Conservation (phyloP, 331 rosid species). For the Quercus tomentella region DNA sequence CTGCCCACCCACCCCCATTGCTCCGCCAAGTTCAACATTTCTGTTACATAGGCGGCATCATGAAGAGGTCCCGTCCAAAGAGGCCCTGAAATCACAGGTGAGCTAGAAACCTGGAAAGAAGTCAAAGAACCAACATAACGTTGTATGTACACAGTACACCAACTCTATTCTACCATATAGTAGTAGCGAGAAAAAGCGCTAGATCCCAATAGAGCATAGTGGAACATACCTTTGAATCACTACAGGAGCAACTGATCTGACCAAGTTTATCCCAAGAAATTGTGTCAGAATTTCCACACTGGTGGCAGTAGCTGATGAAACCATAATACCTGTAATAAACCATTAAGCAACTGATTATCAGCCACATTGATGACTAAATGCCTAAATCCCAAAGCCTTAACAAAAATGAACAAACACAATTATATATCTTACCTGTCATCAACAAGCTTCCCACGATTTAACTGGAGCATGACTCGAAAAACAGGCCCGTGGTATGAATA, state of each 20-base stretch:
- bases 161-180: too few relatives aligned
- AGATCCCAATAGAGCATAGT: too few relatives aligned
- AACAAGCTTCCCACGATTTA: constrained; percentile 67
- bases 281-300: constrained; percentile 70
- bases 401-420: not conserved
- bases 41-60: constrained; percentile 50
- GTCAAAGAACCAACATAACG: not conserved
- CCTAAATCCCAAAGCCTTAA: not conserved
- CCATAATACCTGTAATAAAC: constrained; percentile 57
- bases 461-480: constrained; percentile 75
- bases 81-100: constrained; percentile 81
- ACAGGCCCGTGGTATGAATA: constrained; percentile 90
- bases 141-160: not conserved
- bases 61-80: constrained; percentile 98
- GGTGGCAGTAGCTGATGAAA: constrained; percentile 63
- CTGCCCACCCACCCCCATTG: constrained; percentile 75
- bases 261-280: constrained; percentile 80
- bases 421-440: constrained; percentile 47
- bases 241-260: constrained; percentile 68
- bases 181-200: too few relatives aligned
- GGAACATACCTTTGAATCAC: constrained; percentile 44
- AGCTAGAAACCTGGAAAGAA: constrained; percentile 51
- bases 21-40: constrained; percentile 68
- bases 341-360: not conserved
- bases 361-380: not conserved